These are phyloP conservation scores for Whalleya microplaca DNA, from an alignment of 2,329 filamentous ascomycete genomes.

Conservation along the genomic window DNA sequence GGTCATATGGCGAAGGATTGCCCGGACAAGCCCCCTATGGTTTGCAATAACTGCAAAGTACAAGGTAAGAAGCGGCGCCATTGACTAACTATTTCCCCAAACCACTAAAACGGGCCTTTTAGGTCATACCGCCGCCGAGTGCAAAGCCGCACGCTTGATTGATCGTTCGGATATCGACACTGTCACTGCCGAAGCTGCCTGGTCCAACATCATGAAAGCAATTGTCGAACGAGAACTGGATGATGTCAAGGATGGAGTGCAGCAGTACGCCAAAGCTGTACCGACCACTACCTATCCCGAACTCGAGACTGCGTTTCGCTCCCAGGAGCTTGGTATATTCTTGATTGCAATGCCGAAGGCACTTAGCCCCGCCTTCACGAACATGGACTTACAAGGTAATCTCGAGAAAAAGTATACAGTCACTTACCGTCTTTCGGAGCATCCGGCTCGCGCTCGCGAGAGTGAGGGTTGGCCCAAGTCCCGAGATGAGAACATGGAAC, in stretches of 20 bases:
- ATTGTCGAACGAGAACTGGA: constrained; percentile 61
- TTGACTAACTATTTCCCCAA: background rate
- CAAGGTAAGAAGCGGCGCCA: constrained; percentile 50
- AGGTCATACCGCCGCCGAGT: constrained; percentile 62
- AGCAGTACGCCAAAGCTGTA: constrained; percentile 64
- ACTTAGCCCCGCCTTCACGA: constrained; percentile 61
- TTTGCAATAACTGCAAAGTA: constrained; percentile 65
- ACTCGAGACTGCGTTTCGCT: constrained; percentile 64
- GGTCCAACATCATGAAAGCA: constrained; percentile 58
- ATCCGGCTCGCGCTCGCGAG: constrained; percentile 62
- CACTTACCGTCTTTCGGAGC: constrained; percentile 62
- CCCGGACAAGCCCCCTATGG: constrained; percentile 57
- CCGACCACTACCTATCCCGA: constrained; percentile 62
- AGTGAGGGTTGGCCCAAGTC: constrained; percentile 62
- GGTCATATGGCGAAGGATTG: constrained; percentile 66
- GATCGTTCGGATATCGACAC: constrained; percentile 55
- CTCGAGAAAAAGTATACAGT: constrained; percentile 67
- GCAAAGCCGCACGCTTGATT: constrained; percentile 63
- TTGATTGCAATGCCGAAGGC: constrained; percentile 66
- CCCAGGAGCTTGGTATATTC: constrained; percentile 56
- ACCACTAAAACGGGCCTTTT: constrained; percentile 2
- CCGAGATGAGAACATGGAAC: constrained; percentile 62
- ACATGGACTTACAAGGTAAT: constrained; percentile 74
- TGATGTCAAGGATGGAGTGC: constrained; percentile 62
- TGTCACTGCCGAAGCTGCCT: constrained; percentile 58